Evolutionary conservation across 2,329 filamentous ascomycete species (phyloP), one percentile per base, ranked within the genome.

Genomic region (Allantophomopsis cytisporea): DNA sequence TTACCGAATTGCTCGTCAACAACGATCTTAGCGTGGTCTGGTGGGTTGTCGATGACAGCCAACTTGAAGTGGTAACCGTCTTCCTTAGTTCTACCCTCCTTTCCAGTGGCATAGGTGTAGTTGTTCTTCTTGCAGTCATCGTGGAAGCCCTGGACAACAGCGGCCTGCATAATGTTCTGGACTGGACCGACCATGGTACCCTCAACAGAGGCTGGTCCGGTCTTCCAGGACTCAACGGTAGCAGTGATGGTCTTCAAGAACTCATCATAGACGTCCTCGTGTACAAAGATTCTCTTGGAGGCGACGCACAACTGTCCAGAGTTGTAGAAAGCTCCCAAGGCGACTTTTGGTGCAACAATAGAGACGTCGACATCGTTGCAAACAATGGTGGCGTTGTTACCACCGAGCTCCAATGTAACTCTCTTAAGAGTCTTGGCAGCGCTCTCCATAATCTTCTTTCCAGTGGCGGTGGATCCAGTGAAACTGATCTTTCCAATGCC

Each of bases 151-250:
- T 68, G 69, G 18, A 76, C 71, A 17, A 67, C 68, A 36, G 78
- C 69, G 50, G 67, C 82, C 54, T 83, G 79, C 66, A 75, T 69
- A 46, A 65, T 57, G 56, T 83, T 83, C 43, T 77, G 74, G 2
- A 82, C 57, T 0, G 79, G 79, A 1, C 74, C 71, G 60, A 37
- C 57, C 62, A 40, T 68, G 53, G 32, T 55, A 41, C 49, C 61
- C 60, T 34, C 61, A 49, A 46, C 47, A 17, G 39, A 39, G 35
- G 64, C 63, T n/a, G 40, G 40, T n/a, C 47, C 50, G 30, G 66
- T 64, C 36, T 67, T 64, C 14, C 41, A n/a, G 2, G 21, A 42
- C 37, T 63, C 59, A 11, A 66, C 58, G 35, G 65, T 61, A 34
- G 61, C 58, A 8, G 66, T 58, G 39, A 68, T 49, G 5, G 59